A percentile compares a stretch with the other conserved stretches of the same genome.
These are phyloP conservation scores for Coffea canephora DNA, from an alignment of 257 asterid species.

Conservation along the genomic window DNA sequence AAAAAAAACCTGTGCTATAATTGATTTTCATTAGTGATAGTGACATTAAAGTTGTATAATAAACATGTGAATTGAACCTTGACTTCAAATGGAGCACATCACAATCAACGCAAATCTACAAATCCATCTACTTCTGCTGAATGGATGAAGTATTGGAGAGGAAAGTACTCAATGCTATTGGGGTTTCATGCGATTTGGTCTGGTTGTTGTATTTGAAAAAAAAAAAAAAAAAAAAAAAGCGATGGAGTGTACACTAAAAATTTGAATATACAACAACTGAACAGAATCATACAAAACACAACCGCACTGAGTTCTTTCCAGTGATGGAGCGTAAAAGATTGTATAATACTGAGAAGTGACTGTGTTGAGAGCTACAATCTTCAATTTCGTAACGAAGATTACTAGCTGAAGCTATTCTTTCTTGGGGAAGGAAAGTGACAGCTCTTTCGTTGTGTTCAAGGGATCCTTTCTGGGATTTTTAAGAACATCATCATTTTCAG, in stretches of 20 bases:
- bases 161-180: no score
- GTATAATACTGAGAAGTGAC: not conserved
- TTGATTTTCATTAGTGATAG: not conserved
- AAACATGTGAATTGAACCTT: not conserved
- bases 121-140: not conserved
- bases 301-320: no score
- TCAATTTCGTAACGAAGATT: not conserved
- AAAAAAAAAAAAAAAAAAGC: no score
- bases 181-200: no score
- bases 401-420: not conserved
- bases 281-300: no score
- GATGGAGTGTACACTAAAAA: no score
- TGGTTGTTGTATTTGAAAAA: no score
- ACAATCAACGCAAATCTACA: not conserved
- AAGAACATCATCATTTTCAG: not conserved
- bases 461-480: conserved; percentile 6
- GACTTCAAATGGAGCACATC: not conserved
- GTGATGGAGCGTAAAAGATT: no score
- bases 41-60: not conserved
- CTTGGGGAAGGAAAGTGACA: not conserved
- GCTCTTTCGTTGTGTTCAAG: not conserved
- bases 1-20: not conserved
- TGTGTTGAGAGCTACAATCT: not conserved
- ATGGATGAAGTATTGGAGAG: not conserved
- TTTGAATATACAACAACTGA: no score